Base-by-base conservation (phyloP, 306 rosid species). In the Sechiopsis laciniata region DNA sequence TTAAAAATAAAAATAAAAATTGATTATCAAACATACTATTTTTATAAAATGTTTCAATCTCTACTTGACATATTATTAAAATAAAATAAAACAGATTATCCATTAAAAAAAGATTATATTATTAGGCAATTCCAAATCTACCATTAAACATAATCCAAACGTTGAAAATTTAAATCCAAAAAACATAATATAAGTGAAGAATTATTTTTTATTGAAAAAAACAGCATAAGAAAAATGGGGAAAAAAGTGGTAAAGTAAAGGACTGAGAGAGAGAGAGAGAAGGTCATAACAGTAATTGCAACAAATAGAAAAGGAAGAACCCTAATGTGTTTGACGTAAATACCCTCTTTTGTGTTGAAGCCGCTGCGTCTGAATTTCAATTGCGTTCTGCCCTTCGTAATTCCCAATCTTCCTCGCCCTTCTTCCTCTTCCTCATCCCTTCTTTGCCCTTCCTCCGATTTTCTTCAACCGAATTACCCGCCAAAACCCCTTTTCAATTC, bases 231-330 rank as follows among this genome's bases (percentile, higher is more conserved):
- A n/a, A n/a, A n/a, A n/a, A n/a, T n/a, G n/a, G n/a, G 8, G 32
- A 15, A 8, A 35, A 8, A 37, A 15, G 50, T 16, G 24, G 70
- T n/a, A 16, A 8, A 58, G 67, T 2, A 10, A 8, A 61, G 45
- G 8, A 15, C 0, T 32, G 22, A 13, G 42, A n/a, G 2, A 15
- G 65, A 59, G 64, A 74, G 58, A 91, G 40, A 32, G 37, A 32
- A 32, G 37, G 97, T 81, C 84, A 92, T 78, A 89, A 92, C 84
- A 81, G 95, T 88, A 89, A 92, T 87, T 88, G 42, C 37, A 0
- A 0, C 7, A 74, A 76, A 17, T 21, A 55, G 74, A 32, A 74
- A 21, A 55, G 22, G 15, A 69, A 68, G 72, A 77, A 62, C 57
- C 72, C 58, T 66, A 58, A 85, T 32, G 63, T 54, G 59, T 86